phyloP scores from a whole-genome alignment of 2,329 filamentous ascomycete genomes.

The Elsinoe necatrix region DNA sequence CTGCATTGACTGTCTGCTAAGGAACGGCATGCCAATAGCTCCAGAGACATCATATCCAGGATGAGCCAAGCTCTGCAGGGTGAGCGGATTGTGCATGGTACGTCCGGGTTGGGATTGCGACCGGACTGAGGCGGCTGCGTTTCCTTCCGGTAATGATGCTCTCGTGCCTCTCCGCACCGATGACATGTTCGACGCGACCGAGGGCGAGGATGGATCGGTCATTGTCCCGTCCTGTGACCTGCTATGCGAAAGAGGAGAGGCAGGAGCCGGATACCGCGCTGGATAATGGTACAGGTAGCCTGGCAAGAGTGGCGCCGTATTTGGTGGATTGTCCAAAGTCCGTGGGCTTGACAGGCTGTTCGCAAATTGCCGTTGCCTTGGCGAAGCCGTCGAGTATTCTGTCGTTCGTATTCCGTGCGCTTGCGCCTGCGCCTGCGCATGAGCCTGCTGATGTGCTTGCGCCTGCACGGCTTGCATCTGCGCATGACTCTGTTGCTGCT shows the following conservation, averaged over 20 bases:
- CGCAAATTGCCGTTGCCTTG: conserved; percentile 28
- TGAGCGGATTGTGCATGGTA: conserved; percentile 33
- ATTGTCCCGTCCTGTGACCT: conserved; percentile 37
- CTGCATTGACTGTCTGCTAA: conserved; percentile 23
- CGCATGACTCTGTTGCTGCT: conserved; percentile 33
- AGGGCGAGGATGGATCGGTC: conserved; percentile 43
- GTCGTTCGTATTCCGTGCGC: conserved; percentile 25
- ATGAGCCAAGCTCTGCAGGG: conserved; percentile 30
- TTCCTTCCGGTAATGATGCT: conserved; percentile 37
- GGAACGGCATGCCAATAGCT: conserved; percentile 27
- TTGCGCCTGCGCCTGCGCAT: conserved; percentile 27
- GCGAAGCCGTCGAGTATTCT: conserved; percentile 31
- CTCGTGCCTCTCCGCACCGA: conserved; percentile 36
- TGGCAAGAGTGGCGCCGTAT: conserved; percentile 32
- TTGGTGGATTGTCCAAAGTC: conserved; percentile 26
- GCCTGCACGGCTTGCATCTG: conserved; percentile 20
- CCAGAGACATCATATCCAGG: conserved; percentile 34
- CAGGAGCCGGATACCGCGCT: conserved; percentile 32
- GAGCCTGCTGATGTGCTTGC: conserved; percentile 31
- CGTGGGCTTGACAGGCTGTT: conserved; percentile 27
- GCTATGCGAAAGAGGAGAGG: conserved; percentile 31
- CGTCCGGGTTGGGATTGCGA: conserved; percentile 45
- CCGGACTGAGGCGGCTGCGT: conserved; percentile 32
- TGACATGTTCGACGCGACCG: conserved; percentile 36
- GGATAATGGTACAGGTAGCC: conserved; percentile 41